A percentile compares a stretch with the other conserved stretches of the same genome.
phyloP scores from a whole-genome alignment of 176 grass and related monocot species.

The Typha latifolia region DNA sequence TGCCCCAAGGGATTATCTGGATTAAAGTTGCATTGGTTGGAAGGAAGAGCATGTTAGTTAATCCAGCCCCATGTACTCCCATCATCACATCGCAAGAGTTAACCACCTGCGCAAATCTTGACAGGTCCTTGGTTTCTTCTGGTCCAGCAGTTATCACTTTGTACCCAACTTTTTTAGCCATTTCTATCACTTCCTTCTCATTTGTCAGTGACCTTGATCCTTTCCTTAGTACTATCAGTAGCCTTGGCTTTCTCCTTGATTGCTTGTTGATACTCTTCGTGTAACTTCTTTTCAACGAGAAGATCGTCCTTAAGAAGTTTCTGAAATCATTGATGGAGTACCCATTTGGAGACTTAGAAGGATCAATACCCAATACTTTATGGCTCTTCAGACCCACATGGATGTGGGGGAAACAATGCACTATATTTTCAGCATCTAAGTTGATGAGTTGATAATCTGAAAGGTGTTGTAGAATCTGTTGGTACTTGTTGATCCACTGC shows the following conservation, averaged over 20 bases:
- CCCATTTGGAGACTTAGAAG: conserved; percentile 37
- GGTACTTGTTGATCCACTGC: conserved; percentile 61
- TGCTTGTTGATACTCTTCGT: not conserved
- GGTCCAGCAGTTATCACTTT: conserved; percentile 39
- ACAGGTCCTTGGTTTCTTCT: conserved; percentile 15
- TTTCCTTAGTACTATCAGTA: conserved; percentile 10
- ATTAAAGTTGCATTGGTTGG: conserved; percentile 37
- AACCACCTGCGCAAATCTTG: conserved; percentile 23
- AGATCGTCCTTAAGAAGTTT: conserved; percentile 39
- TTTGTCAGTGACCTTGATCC: conserved; percentile 6
- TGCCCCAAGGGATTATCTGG: conserved; percentile 67
- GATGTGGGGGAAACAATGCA: conserved; percentile 59
- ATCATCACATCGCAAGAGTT: conserved; percentile 37
- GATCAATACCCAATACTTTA: conserved; percentile 78
- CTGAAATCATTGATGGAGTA: conserved; percentile 68
- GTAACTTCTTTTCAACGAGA: conserved; percentile 16
- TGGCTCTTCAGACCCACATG: conserved; percentile 71
- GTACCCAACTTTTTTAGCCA: conserved; percentile 22
- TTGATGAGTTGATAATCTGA: conserved; percentile 68
- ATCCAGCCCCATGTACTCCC: conserved; percentile 38
- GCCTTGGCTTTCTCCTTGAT: not conserved
- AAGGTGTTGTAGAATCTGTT: conserved; percentile 26
- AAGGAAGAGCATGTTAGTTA: conserved; percentile 39
- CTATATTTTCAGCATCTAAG: conserved; percentile 35
- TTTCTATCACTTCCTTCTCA: not conserved